Evolutionary conservation across 2,329 filamentous ascomycete genomes (phyloP).

Genomic region (Truncatella angustata): DNA sequence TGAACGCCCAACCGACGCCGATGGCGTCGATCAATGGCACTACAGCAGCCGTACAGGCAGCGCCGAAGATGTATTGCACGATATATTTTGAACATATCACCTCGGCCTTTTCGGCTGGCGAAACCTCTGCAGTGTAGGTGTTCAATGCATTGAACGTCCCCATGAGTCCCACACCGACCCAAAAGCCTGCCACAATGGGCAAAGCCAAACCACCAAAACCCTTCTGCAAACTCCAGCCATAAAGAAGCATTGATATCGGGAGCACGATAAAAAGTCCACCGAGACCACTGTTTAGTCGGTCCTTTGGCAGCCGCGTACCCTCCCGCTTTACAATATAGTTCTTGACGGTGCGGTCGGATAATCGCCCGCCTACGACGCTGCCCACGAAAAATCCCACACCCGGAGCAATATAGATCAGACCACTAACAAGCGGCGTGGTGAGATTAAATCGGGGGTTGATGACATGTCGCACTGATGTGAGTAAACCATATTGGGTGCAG

Average conservation of each 20-base stretch:
- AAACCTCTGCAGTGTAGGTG: slow-evolving; percentile 15
- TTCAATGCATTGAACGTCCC: slow-evolving; percentile 14
- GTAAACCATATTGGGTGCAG: slow-evolving; percentile 45
- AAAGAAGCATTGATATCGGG: slow-evolving; percentile 64
- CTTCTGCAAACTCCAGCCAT: slow-evolving; percentile 61
- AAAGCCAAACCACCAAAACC: slow-evolving; percentile 50
- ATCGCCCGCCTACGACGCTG: slow-evolving; percentile 70
- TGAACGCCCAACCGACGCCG: slow-evolving; percentile 20
- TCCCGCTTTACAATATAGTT: slow-evolving; percentile 59
- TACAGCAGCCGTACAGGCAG: slow-evolving; percentile 21
- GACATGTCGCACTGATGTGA: slow-evolving; percentile 69
- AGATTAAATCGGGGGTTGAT: slow-evolving; percentile 73
- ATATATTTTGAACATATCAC: slow-evolving; percentile 30
- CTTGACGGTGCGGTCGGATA: slow-evolving; percentile 65
- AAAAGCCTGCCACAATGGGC: slow-evolving; percentile 13
- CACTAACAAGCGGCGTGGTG: slow-evolving; percentile 62
- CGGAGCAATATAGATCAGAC: slow-evolving; percentile 73
- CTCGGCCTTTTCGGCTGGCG: slow-evolving; percentile 12
- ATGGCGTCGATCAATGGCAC: slow-evolving; percentile 27
- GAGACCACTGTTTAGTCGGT: slow-evolving; percentile 60
- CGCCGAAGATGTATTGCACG: slow-evolving; percentile 28
- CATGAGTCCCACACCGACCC: slow-evolving; percentile 11
- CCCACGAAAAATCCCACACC: slow-evolving; percentile 68
- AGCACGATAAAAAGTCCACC: slow-evolving; percentile 56
- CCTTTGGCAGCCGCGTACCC: slow-evolving; percentile 64